These are phyloP conservation scores for Stereocaulon alpinum DNA, from an alignment of 495 filamentous ascomycete species.

Conservation along the genomic window DNA sequence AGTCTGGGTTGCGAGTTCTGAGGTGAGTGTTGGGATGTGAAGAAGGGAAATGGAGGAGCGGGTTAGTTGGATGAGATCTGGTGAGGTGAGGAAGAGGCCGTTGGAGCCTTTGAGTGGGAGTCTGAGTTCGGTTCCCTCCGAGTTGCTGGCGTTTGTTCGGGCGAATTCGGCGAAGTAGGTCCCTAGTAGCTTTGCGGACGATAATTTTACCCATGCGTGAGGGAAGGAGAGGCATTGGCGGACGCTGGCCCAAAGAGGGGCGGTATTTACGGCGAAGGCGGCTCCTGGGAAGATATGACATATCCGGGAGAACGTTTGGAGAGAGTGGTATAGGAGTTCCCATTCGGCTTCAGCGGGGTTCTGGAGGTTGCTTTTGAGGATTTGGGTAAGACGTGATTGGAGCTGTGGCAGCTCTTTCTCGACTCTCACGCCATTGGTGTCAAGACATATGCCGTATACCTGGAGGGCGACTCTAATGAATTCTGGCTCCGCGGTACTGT, in stretches of 20 bases:
- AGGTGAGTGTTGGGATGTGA: constrained; percentile 50
- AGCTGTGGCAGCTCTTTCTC: constrained; percentile 49
- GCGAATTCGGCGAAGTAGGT: constrained; percentile 71
- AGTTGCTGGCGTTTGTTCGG: constrained; percentile 43
- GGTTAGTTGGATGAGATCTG: constrained; percentile 56
- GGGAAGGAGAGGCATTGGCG: constrained; percentile 59
- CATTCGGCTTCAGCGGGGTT: constrained; percentile 48
- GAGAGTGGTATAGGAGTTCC: constrained; percentile 68
- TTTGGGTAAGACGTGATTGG: constrained; percentile 32
- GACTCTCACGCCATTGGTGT: constrained; percentile 50
- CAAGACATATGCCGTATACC: constrained; percentile 72
- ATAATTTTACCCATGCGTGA: constrained; percentile 66
- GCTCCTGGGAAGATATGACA: constrained; percentile 52
- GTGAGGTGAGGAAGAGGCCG: constrained; percentile 54
- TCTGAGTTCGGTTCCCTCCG: constrained; percentile 27
- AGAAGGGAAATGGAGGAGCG: constrained; percentile 55
- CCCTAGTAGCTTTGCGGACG: constrained; percentile 62
- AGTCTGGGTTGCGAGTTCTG: constrained; percentile 59
- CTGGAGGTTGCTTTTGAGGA: constrained; percentile 39
- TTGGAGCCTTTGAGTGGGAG: constrained; percentile 58
- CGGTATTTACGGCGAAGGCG: constrained; percentile 45
- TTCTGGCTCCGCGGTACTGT: constrained; percentile 55
- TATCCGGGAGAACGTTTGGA: constrained; percentile 58
- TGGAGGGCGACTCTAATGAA: constrained; percentile 66
- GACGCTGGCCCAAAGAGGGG: constrained; percentile 55